Evolutionary conservation across 306 rosid genomes (phyloP), one percentile per base, ranked within the genome.

Genomic region (Mimosa pudica): DNA sequence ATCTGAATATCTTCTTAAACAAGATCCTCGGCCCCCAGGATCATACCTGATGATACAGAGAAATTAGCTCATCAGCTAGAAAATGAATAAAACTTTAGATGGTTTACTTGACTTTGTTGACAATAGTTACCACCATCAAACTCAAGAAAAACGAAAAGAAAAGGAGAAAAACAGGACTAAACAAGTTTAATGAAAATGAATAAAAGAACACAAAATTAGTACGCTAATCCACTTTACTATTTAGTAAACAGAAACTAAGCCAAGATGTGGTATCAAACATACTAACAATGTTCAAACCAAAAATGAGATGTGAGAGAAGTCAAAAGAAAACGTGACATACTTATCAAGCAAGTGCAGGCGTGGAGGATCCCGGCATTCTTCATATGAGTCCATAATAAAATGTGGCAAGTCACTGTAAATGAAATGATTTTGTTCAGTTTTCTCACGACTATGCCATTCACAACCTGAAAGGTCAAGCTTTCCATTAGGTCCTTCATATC

Each of bases 1-100:
- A 87, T 95, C 99, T 71, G 99, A 93, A 91, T 95, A 95, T 86
- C 94, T 88, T 88, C 87, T 91, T 79, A 89, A 87, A 86, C 99
- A 93, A 76, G 99, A 93, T 84, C 97, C 99, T 36, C 91, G 93
- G 16, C 98, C 98, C 71, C 98, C 93, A 18, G 86, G 74, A 87
- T 93, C 99, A 58, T 88, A 95, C 82, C 99, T 95, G 94, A 84
- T 30, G 82, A 70, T 66, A 63, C 74, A 70, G 10, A 24, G 46
- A 74, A 74, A 84, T 73, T 63, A 80, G 77, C 48, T 58, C 72
- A 77, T 49, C 41, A 78, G 55, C 45, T 38, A 80, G 20, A 44
- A 47, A 47, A 78, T 71, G 75, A 62, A 86, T 71, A 80, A 30
- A 36, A 42, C 67, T 70, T 84, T 45, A 74, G 81, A 66, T 75